Base-by-base conservation (phyloP, 352 stramenopile genomes). In the Plasmopara halstedii region DNA sequence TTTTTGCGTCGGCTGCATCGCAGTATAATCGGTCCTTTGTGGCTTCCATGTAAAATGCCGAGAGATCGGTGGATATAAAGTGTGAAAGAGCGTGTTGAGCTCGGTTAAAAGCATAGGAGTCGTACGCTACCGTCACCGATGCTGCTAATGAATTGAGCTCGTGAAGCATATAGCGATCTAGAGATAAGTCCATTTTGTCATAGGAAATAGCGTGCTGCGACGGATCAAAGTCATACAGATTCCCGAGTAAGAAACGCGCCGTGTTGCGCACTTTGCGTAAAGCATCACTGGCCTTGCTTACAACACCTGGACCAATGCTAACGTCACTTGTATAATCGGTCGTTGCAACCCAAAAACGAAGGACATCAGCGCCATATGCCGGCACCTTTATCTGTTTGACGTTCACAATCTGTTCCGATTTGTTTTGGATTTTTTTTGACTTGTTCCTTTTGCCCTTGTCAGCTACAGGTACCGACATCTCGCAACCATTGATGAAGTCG, bases 1-100 rank as follows among this genome's bases (percentile, higher is more conserved):
- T 81, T 20, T 57, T 26, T 53, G 92, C 83, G 56, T 96, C 66
- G 7, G 79, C 51, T 11, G 71, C 76, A 23, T 95, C 96, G 59
- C 97, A 97, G 68, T 99, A 99, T 27, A 99, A 63, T 7, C 95
- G 78, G 59, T 99, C 95, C 62, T 99, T 99, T 26, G 88, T 83
- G 14, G 95, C 91, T 64, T 98, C 94, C 60, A 98, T 87, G 74
- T 99, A 99, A 59, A 99, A 98, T 46, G 97, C 96, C 21, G 95
- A 98, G 10, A 99, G 60, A 57, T 99, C 95, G 0, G 83, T 88
- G 20, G 88, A 80, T 61, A 98, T 74, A 46, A 94, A 99, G 46
- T 94, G 79, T 20, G 95, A 72, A 0, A 98, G 34, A 21, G 93
- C 82, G 53, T 98, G 87, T 50, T 93, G 85, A 34, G 90, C 94